Conservation (phyloP, 306 rosid genomes). For the Ormosia emarginata region DNA sequence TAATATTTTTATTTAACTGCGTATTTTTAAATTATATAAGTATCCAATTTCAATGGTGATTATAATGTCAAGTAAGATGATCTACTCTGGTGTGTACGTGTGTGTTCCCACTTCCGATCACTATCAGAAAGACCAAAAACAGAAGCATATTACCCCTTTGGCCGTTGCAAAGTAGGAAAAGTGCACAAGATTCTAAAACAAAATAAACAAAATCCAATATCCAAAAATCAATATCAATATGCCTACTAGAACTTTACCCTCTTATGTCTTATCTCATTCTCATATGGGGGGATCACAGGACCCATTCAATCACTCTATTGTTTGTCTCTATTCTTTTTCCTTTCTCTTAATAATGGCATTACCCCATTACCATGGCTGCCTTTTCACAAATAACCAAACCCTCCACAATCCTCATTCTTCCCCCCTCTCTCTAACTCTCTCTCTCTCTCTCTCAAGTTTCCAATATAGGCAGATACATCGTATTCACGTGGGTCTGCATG, state of each 20-base stretch:
- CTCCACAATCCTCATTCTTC: not conserved
- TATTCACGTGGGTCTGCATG: constrained; percentile 49
- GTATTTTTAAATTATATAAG: not conserved
- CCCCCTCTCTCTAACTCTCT: not conserved
- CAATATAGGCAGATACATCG: constrained; percentile 11
- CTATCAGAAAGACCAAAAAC: not conserved
- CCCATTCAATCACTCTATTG: not conserved
- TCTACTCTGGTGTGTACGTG: not conserved
- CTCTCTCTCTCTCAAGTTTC: not conserved
- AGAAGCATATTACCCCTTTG: too few relatives aligned
- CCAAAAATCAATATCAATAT: not conserved
- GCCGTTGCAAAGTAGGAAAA: too few relatives aligned
- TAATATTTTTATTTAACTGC: not conserved
- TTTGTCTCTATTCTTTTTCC: not conserved
- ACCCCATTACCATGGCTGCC: not conserved
- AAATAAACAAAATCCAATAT: not conserved
- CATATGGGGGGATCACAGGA: too few relatives aligned
- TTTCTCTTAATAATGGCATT: too few relatives aligned
- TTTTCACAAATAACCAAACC: constrained; percentile 1
- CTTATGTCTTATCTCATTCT: not conserved
- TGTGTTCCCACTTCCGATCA: not conserved
- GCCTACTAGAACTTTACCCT: not conserved
- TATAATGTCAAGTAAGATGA: not conserved
- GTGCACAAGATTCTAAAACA: not conserved
- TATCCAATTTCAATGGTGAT: not conserved